These are phyloP conservation scores for Dicorynia guianensis DNA, from an alignment of 306 rosid genomes.

Conservation along the genomic window DNA sequence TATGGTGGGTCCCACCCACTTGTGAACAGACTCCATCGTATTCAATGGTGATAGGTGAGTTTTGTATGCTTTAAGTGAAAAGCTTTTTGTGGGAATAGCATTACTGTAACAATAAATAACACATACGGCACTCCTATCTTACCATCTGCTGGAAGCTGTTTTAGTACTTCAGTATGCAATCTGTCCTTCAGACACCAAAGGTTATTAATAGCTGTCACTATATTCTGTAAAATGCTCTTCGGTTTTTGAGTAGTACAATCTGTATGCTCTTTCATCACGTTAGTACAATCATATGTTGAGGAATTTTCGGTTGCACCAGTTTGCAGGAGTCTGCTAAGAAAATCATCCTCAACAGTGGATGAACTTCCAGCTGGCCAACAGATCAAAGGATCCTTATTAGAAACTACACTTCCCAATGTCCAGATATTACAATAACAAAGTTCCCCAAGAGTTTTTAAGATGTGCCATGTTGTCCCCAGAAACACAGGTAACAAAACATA, in stretches of 20 bases:
- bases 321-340: conserved; percentile 65
- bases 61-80: too few species aligned
- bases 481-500: neutral
- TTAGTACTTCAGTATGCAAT: conserved; percentile 48
- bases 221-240: conserved; percentile 46
- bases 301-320: conserved; percentile 80
- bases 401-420: neutral
- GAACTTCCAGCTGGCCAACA: conserved; percentile 53
- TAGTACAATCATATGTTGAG: conserved; percentile 40
- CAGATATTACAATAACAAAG: neutral
- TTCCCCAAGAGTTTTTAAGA: neutral
- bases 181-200: conserved; percentile 67
- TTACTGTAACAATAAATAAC: too few species aligned
- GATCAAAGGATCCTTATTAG: conserved; percentile 17
- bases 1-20: too few species aligned
- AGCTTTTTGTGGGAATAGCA: too few species aligned
- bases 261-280: conserved; percentile 51
- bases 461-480: neutral
- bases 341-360: conserved; percentile 55
- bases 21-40: too few species aligned
- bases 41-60: too few species aligned
- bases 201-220: conserved; percentile 50
- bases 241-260: conserved; percentile 42
- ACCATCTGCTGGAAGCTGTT: conserved; percentile 60
- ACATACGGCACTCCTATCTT: conserved; percentile 24